phyloP scores from a whole-genome alignment of 371 early-diverging fungal genomes.

The Mortierella sp. region DNA sequence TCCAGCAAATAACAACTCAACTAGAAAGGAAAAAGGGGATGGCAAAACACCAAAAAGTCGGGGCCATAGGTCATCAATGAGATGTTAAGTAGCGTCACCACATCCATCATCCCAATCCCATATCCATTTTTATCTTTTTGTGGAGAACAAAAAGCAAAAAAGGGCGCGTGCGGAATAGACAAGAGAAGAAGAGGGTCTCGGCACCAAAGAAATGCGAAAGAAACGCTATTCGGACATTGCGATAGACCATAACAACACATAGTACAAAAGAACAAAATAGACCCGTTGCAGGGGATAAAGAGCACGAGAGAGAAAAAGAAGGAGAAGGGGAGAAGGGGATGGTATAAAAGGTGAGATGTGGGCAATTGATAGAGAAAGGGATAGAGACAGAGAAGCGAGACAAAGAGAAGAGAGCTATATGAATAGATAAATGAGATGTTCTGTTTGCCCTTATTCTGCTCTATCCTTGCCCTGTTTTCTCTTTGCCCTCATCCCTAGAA shows the following conservation, averaged over 20 bases:
- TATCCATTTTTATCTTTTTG: neutral
- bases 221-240: no score
- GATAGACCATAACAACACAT: neutral
- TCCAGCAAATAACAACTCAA: neutral
- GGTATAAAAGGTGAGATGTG: neutral
- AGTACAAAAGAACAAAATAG: neutral
- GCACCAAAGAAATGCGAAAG: neutral
- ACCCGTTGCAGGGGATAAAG: neutral
- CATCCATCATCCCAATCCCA: neutral
- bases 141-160: neutral
- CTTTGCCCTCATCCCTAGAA: no score
- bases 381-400: neutral
- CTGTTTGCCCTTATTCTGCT: neutral
- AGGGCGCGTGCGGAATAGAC: neutral
- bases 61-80: conserved; percentile 2
- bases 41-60: neutral
- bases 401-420: neutral
- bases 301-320: neutral
- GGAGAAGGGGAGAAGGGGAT: neutral
- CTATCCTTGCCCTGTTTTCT: neutral
- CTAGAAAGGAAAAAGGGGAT: neutral
- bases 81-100: no score
- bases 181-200: neutral
- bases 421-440: neutral
- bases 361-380: neutral